These are phyloP conservation scores for Moricandia arvensis DNA, from an alignment of 345 rosid genomes.

Conservation along the genomic window DNA sequence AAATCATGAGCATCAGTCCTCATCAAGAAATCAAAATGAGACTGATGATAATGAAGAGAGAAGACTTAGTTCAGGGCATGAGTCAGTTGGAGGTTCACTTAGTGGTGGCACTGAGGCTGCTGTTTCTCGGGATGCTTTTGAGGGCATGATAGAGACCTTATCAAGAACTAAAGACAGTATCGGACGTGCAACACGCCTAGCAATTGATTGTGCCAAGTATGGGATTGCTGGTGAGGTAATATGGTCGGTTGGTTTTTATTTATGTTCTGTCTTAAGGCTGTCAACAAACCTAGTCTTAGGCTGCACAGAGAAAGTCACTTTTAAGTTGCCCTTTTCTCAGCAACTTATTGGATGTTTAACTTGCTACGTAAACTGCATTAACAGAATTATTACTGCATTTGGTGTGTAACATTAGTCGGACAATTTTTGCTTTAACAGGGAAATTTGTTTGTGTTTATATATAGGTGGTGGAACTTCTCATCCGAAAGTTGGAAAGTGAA, in stretches of 20 bases:
- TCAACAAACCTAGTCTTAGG: neutral
- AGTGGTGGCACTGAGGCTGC: conserved; percentile 94
- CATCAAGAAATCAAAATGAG: conserved; percentile 47
- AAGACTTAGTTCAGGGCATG: conserved; percentile 65
- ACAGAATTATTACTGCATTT: neutral
- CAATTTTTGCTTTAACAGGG: conserved; percentile 3
- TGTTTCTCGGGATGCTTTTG: conserved; percentile 98
- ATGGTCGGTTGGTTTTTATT: conserved; percentile 12
- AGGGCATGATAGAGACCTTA: conserved; percentile 98
- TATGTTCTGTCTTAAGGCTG: conserved; percentile 16
- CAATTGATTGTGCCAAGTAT: conserved; percentile 95
- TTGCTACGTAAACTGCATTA: conserved; percentile 6
- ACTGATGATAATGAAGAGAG: conserved; percentile 70
- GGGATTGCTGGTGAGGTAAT: conserved; percentile 94
- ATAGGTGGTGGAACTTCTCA: conserved; percentile 95
- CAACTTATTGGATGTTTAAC: conserved; percentile 1
- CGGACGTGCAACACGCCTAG: conserved; percentile 98
- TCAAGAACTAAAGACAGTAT: conserved; percentile 98
- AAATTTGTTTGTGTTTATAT: conserved; percentile 11
- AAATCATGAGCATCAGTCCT: conserved; percentile 48
- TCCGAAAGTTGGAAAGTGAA: conserved; percentile 84
- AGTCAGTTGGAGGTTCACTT: conserved; percentile 70
- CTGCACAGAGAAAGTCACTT: neutral
- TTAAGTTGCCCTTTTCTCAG: neutral
- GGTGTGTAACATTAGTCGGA: conserved; percentile 1